Base-by-base conservation (phyloP, 257 asterid genomes). In the Primulina huaijiensis region DNA sequence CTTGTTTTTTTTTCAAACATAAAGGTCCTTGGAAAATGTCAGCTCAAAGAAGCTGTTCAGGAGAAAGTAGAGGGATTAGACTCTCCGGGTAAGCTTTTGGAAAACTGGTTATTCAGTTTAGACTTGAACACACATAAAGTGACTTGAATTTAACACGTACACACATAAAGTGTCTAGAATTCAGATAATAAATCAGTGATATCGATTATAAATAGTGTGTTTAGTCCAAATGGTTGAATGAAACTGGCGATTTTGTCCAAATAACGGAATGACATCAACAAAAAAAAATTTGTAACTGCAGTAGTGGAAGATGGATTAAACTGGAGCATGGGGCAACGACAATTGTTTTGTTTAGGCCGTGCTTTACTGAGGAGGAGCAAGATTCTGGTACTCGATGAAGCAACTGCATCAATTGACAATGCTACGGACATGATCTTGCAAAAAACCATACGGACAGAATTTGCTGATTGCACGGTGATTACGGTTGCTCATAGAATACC, bases 301-400 rank as follows among this genome's bases (percentile, higher is more conserved):
- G 96, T 91, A 12, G 82, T 91, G n/a, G 96, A 89, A 56, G 96
- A 92, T 67, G 96, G 96, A 5, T 93, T 85, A 74, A 92, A 92
- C 23, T 92, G 96, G 98, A 92, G 96, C 74, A 82, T 88, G 96
- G 96, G 96, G 68, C 98, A 92, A 64, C 75, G 98, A 7, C 98
- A 92, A 59, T 96, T 92, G 3, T 88, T 89, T 72, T 89, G 98
- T 58, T 84, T 89, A 0, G 98, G 96, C 6, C 81, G 98, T 40
- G 96, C 87, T 37, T 88, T 88, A 3, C 67, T 92, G 7, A 83
- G 60, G 71, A 75, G 90, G 76, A 89, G 83, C 82, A 81, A 69
- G 63, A 81, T 92, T 37, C 76, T 92, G 38, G 94, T 92, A 60
- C 89, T 88, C 12, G 98, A 92, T 16, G 98, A 92, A 82, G 98